Evolutionary conservation across 768 basidiomycete species (phyloP).

Genomic region (Kwoniella europaea): DNA sequence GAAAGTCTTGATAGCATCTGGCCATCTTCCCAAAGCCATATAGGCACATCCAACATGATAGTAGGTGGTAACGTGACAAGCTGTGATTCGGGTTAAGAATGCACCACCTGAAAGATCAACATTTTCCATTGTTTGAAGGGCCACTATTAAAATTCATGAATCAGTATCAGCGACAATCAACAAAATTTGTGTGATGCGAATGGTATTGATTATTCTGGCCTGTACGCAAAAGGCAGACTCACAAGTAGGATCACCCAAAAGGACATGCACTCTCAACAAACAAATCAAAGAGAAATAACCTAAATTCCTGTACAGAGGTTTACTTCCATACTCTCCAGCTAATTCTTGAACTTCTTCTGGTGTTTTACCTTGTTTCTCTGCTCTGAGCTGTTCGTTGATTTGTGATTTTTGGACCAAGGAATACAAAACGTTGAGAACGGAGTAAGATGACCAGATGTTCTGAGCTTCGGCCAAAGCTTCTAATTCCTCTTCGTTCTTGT

Average conservation of each 20-base stretch:
- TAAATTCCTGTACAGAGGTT: conserved; percentile 88
- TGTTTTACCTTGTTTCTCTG: conserved; percentile 77
- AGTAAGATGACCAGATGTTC: conserved; percentile 96
- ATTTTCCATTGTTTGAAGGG: conserved; percentile 90
- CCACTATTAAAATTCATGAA: conserved; percentile 65
- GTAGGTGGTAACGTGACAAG: conserved; percentile 77
- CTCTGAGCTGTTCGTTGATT: conserved; percentile 89
- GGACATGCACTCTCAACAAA: conserved; percentile 89
- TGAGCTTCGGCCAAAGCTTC: conserved; percentile 65
- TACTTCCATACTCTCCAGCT: conserved; percentile 87
- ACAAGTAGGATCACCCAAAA: conserved; percentile 76
- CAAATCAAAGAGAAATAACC: conserved; percentile 98
- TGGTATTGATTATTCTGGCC: too few species aligned
- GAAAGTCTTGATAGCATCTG: conserved; percentile 93
- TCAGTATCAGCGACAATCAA: conserved; percentile 6
- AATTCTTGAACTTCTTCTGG: conserved; percentile 85
- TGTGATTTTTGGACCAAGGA: conserved; percentile 96
- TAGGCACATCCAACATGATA: conserved; percentile 83
- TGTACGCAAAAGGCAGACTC: conserved; percentile 21
- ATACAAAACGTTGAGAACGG: conserved; percentile 96
- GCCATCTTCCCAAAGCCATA: conserved; percentile 89
- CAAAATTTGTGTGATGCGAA: too few species aligned
- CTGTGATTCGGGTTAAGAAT: conserved; percentile 90
- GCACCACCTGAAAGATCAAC: conserved; percentile 92
- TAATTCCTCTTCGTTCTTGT: conserved; percentile 85